A percentile compares a stretch with the other conserved stretches of the same genome.
phyloP scores from a whole-genome alignment of 1,284 basidiomycete genomes.

The Takashimella tepidaria region DNA sequence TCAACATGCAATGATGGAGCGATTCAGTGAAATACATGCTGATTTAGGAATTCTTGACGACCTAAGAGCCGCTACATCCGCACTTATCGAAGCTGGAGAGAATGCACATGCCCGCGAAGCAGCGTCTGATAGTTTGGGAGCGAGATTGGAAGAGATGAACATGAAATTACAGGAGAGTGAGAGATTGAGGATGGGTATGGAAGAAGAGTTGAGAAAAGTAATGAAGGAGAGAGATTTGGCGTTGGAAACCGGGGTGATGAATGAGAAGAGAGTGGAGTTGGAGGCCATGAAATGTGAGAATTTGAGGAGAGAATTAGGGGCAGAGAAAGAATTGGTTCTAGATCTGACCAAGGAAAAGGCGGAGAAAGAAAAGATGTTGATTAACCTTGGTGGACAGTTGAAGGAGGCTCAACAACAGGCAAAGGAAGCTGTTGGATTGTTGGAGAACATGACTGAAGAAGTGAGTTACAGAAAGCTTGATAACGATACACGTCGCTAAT shows the following conservation, averaged over 20 bases:
- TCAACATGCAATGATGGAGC: slow-evolving; percentile 15
- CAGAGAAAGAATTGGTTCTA: neutral
- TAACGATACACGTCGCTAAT: neutral
- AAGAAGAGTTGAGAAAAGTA: neutral
- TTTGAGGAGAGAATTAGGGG: neutral
- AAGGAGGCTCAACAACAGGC: neutral
- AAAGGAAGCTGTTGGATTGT: neutral
- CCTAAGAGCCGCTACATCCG: slow-evolving; percentile 9
- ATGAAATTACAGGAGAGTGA: neutral
- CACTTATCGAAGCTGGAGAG: slow-evolving; percentile 9
- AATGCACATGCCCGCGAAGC: slow-evolving; percentile 2
- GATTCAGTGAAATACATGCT: slow-evolving; percentile 6
- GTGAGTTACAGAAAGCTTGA: neutral
- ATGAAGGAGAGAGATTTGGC: neutral
- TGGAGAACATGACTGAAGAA: neutral
- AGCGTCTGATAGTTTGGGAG: neutral
- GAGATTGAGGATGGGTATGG: neutral
- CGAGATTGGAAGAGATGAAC: neutral
- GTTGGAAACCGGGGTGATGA: neutral
- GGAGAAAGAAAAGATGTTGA: neutral
- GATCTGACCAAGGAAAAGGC: neutral
- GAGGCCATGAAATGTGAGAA: neutral
- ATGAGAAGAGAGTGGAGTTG: neutral
- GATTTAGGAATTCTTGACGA: slow-evolving; percentile 8
- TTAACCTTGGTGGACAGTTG: neutral